phyloP scores from a whole-genome alignment of 192 early-diverging fungal genomes.

The Coemansia furcata region DNA sequence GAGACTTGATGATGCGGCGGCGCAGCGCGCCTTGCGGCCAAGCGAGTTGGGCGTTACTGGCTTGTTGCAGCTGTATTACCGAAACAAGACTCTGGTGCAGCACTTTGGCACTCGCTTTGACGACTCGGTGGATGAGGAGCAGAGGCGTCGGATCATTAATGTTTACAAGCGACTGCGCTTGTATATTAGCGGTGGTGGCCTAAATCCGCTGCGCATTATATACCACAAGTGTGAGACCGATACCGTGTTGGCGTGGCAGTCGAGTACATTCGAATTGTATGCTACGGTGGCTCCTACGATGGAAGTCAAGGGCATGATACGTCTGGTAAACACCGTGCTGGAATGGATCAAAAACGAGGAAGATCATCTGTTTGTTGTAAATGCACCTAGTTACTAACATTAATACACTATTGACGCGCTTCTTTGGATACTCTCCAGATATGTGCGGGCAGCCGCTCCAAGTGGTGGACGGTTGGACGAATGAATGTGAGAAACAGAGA shows the following conservation, averaged over 20 bases:
- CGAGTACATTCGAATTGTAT: slow-evolving; percentile 75
- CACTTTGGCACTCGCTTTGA: slow-evolving; percentile 45
- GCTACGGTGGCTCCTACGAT: slow-evolving; percentile 62
- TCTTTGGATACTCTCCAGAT: slow-evolving; percentile 54
- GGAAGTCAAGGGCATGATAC: slow-evolving; percentile 62
- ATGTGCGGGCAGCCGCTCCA: slow-evolving; percentile 54
- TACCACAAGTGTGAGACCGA: slow-evolving; percentile 20
- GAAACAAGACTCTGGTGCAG: slow-evolving; percentile 42
- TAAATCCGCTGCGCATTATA: slow-evolving; percentile 37
- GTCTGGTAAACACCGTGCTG: slow-evolving; percentile 64
- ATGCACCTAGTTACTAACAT: slow-evolving; percentile 68
- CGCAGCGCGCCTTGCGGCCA: slow-evolving; percentile 47
- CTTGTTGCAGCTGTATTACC: slow-evolving; percentile 45
- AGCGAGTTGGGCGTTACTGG: slow-evolving; percentile 32
- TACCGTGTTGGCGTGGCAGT: slow-evolving; percentile 43
- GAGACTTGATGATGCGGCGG: slow-evolving; percentile 51
- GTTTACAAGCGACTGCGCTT: slow-evolving; percentile 58
- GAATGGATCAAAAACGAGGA: slow-evolving; percentile 77
- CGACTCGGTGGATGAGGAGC: slow-evolving; percentile 16
- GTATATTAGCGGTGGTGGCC: slow-evolving; percentile 30
- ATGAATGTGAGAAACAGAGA: slow-evolving; percentile 60
- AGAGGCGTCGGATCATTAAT: slow-evolving; percentile 52
- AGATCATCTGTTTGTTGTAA: slow-evolving; percentile 71
- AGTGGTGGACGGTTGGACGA: slow-evolving; percentile 57
- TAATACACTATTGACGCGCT: background rate